Evolutionary conservation across 306 rosid species (phyloP), one percentile per base, ranked within the genome.

Genomic region (Prunus salicina): DNA sequence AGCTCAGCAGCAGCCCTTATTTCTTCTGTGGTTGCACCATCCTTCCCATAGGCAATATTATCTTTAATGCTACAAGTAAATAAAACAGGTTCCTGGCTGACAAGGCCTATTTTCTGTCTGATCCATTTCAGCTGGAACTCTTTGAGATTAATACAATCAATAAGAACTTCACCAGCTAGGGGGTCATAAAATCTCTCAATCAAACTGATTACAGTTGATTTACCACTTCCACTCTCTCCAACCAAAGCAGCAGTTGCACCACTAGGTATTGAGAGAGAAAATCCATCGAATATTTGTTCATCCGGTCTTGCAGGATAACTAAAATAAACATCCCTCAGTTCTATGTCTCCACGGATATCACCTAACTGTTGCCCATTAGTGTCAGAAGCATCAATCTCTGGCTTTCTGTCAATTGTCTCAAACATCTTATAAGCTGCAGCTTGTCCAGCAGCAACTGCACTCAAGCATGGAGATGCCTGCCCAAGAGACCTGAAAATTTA

Each of bases 361-460:
- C 91, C 80, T 67, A 85, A 84, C 69, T 51, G 63, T 77, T 2
- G 49, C 19, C 98, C 96, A 0, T 53, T 77, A 0, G 78, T 78
- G 69, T 88, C 94, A 58, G 76, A 86, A 56, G 88, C 82, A 81
- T 94, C 97, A 32, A 94, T 94, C 41, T 80, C 80, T 5, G 98
- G 91, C 79, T 76, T 91, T 86, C 98, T 88, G 24, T 82, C 69
- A 27, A 93, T 90, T 0, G 97, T 85, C 83, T 87, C 88, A 58
- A 93, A 89, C 96, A 91, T 91, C 86, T 93, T 91, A 79, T 67
- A 89, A 2, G 97, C 98, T 68, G 98, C 98, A 73, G 96, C 96
- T 82, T 84, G 84, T 45, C 98, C 98, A 12, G 96, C 88, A 62
- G 89, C 90, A 84, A 89, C 91, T 61, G 97, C 97, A 27, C 87